Evolutionary conservation across 768 basidiomycete species (phyloP), one percentile per base, ranked within the genome.

Genomic region (Russula ochroleuca): DNA sequence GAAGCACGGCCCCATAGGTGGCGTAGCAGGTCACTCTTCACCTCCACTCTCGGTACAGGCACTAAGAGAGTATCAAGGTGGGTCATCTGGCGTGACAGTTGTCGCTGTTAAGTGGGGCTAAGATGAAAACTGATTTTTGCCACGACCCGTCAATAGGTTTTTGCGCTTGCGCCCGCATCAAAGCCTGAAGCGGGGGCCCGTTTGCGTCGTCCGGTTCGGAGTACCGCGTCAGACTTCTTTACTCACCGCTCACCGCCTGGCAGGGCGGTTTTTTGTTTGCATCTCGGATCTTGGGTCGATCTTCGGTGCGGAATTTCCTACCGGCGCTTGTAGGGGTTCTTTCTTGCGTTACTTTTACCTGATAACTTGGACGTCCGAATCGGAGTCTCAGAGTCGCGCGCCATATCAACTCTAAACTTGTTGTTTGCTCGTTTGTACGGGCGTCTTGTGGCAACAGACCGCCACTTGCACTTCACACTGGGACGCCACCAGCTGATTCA

Each of bases 381-480:
- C n/a, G n/a, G n/a, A n/a, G n/a, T n/a, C 28, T 28, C 28, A 5
- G 40, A 5, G 15, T 8, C 25, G 3, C 13, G 23, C 55, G 48
- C 47, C 35, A 50, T 23, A 5, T 3, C 45, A 50, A 50, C 50
- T 37, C 2, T 50, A 40, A 49, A 37, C 33, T n/a, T 7, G n/a
- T 33, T 28, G 28, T 17, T 49, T 40, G 40, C 43, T 41, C 21
- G 15, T 28, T n/a, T 10, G 17, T 15, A 7, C 3, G 50, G 51
- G 51, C n/a, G 59, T 43, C 41, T 61, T 8, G 41, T 45, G 31
- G 51, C 40, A 31, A 52, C 50, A 19, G 17, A 13, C 51, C 21
- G 14, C 48, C 19, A 45, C 43, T 19, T 43, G n/a, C 9, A 45
- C n/a, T 60, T 60, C 59, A 60, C 59, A 43, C 17, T 43, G 50